A percentile compares a stretch with the other conserved stretches of the same genome.
These are phyloP conservation scores for Manihot esculenta DNA, from an alignment of 441 rosid genomes.

Conservation along the genomic window DNA sequence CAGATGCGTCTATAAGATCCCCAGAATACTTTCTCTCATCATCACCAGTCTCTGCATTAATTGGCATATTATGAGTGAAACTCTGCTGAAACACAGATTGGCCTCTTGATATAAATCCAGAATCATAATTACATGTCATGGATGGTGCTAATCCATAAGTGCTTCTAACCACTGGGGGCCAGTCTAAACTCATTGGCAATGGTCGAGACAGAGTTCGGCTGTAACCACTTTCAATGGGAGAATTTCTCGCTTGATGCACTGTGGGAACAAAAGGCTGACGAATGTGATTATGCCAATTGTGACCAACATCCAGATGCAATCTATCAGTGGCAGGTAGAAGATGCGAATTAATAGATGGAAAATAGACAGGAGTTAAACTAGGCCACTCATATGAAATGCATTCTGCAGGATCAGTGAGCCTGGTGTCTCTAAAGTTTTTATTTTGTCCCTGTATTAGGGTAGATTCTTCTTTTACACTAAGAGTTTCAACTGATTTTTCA, in stretches of 20 bases:
- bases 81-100: conserved; percentile 57
- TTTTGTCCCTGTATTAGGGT: conserved; percentile 36
- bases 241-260: conserved; percentile 73
- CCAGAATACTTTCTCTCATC: conserved; percentile 58
- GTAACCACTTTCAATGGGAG: conserved; percentile 67
- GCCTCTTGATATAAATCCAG: conserved; percentile 60
- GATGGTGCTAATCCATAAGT: conserved; percentile 68
- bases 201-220: conserved; percentile 66
- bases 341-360: conserved; percentile 71
- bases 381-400: conserved; percentile 89
- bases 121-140: conserved; percentile 67
- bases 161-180: conserved; percentile 96
- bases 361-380: conserved; percentile 68
- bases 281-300: conserved; percentile 72
- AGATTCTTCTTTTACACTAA: conserved; percentile 42
- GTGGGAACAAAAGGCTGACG: conserved; percentile 77
- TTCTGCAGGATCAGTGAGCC: conserved; percentile 45
- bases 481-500: conserved; percentile 31
- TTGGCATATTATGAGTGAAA: conserved; percentile 43
- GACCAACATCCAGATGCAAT: conserved; percentile 95
- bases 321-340: conserved; percentile 91
- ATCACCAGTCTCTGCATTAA: conserved; percentile 36
- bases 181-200: conserved; percentile 86
- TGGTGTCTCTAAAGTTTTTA: conserved; percentile 37
- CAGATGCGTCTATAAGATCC: conserved; percentile 65